Evolutionary conservation across 306 rosid genomes (phyloP), one percentile per base, ranked within the genome.

Genomic region (Dicorynia guianensis): DNA sequence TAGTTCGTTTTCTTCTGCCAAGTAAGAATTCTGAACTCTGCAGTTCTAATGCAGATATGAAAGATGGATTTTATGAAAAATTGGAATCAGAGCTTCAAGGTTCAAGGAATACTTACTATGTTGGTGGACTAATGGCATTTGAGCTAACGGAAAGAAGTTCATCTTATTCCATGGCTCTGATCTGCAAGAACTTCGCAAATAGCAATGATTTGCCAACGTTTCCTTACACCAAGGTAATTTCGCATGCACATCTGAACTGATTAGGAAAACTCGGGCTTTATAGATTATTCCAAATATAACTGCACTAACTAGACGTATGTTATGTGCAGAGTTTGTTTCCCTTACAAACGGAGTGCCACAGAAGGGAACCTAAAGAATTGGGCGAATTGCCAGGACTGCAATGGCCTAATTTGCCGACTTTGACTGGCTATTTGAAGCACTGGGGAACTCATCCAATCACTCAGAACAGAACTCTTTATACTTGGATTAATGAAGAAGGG

Each of bases 111-210:
- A 93, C 98, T 85, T 93, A 91, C 79, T 93, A 85, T 63, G 87
- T 89, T 1, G 97, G 98, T 0, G 98, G 97, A 55, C 97, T 93
- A 17, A 85, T 89, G 97, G 98, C 97, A 6, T 93, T 93, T 83
- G 98, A 93, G 84, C 96, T 93, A 44, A 91, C 98, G 6, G 98
- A 93, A 85, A 91, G 97, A 75, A 93, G 91, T 83, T 81, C 98
- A 14, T 93, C 96, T 33, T 93, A 93, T 49, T 82, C 97, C 60
- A 89, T 93, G 93, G 86, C 94, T 85, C 43, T 93, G 57, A 72
- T 91, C 54, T 88, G 91, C 91, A 93, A 93, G 86, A 91, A 89
- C 85, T 91, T 93, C 63, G 96, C 97, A 67, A 80, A 72, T 60
- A 81, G 71, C 70, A 92, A 65, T 53, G 71, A 91, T 46, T 52